phyloP scores from a whole-genome alignment of 2,329 filamentous ascomycete species.

The Teratosphaeria zuluensis region DNA sequence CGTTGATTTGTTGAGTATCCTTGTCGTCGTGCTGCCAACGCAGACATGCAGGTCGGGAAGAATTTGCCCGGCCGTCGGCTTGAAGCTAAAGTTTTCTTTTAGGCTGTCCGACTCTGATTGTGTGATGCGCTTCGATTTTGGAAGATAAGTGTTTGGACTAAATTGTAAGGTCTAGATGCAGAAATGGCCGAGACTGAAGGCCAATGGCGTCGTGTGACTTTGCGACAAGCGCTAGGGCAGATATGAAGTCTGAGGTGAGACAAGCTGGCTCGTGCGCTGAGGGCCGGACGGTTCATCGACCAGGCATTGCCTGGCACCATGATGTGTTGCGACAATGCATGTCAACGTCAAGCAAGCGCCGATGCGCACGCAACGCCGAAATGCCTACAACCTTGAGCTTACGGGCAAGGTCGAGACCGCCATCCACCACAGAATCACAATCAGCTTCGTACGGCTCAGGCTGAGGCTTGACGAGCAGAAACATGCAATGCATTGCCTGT shows the following conservation, averaged over 20 bases:
- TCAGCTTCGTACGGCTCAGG: too few relatives aligned
- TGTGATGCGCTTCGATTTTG: not conserved
- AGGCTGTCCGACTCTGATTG: not conserved
- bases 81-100: not conserved
- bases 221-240: not conserved
- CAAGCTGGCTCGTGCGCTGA: not conserved
- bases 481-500: too few relatives aligned
- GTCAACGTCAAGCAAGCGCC: not conserved
- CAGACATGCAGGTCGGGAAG: not conserved
- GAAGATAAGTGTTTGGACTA: not conserved
- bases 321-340: not conserved
- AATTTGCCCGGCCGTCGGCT: not conserved
- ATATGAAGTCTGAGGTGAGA: not conserved
- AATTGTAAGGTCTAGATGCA: not conserved
- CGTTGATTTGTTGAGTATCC: not conserved
- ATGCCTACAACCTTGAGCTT: not conserved
- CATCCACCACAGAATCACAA: too few relatives aligned
- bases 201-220: not conserved
- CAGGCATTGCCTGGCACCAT: not conserved
- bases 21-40: not conserved
- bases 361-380: too few relatives aligned
- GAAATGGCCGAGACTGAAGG: not conserved
- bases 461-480: too few relatives aligned
- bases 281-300: not conserved
- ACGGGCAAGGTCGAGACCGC: too few relatives aligned